These are phyloP conservation scores for Cenococcum geophilum DNA, from an alignment of 495 filamentous ascomycete species.

Conservation along the genomic window DNA sequence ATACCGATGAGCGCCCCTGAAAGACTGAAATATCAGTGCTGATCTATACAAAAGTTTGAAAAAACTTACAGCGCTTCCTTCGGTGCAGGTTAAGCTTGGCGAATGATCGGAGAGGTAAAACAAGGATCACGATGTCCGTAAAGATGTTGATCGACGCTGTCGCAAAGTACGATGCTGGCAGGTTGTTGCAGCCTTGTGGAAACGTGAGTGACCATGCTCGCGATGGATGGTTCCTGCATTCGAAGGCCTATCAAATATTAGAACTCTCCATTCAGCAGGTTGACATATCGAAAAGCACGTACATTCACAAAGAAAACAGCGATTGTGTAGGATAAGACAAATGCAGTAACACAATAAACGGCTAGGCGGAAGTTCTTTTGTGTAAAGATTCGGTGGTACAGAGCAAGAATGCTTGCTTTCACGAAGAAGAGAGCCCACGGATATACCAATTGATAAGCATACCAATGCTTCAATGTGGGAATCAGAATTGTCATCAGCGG, in stretches of 20 bases:
- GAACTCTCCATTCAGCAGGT: background rate
- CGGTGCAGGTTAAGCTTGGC: constrained; percentile 3
- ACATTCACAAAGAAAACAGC: too few relatives aligned
- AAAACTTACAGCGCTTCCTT: background rate
- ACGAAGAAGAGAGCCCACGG: too few relatives aligned
- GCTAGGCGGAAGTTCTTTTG: too few relatives aligned
- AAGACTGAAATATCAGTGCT: background rate
- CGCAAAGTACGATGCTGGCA: constrained; percentile 6
- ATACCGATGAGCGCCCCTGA: constrained; percentile 9
- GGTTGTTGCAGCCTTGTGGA: constrained; percentile 9
- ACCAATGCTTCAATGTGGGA: too few relatives aligned
- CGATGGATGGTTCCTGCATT: constrained; percentile 1
- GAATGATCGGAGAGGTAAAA: constrained; percentile 5
- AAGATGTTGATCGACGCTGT: constrained; percentile 9
- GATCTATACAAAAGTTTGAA: background rate
- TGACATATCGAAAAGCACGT: too few relatives aligned
- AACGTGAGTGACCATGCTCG: constrained; percentile 9
- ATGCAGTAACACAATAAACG: too few relatives aligned
- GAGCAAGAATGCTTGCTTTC: too few relatives aligned
- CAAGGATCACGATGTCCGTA: constrained; percentile 6
- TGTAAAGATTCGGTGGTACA: too few relatives aligned
- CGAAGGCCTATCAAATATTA: background rate
- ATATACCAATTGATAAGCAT: too few relatives aligned
- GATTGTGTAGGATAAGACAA: too few relatives aligned
- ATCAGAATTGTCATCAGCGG: too few relatives aligned